Percentiles rank a stretch among this genome's conserved stretches.
Evolutionary conservation across 2,329 filamentous ascomycete genomes (phyloP).

Genomic region (Chrysoporthe deuterocubensis): DNA sequence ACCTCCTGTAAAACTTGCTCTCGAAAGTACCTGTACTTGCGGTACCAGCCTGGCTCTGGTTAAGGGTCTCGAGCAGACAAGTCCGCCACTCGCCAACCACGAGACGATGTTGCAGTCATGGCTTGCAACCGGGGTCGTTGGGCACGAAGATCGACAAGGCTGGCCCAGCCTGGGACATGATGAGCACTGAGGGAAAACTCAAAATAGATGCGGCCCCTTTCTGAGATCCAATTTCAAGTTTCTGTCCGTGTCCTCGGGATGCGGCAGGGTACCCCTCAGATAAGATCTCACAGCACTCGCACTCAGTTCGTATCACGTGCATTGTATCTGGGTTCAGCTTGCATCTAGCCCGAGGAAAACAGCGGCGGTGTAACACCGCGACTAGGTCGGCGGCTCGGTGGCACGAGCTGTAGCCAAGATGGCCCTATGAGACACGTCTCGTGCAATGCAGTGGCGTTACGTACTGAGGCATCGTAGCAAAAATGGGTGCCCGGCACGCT

Average conservation of each 20-base stretch:
- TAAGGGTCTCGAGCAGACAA: background rate
- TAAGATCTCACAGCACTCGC: conserved; percentile 4
- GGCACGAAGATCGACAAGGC: conserved; percentile 27
- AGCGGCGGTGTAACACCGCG: background rate
- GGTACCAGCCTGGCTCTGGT: background rate
- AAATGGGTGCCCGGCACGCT: background rate
- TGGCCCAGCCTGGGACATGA: background rate
- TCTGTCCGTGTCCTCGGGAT: background rate
- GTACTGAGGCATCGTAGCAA: background rate
- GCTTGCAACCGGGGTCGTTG: conserved; percentile 16
- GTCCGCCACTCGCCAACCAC: background rate
- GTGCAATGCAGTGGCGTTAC: background rate
- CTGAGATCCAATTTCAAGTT: background rate
- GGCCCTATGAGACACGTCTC: conserved; percentile 5
- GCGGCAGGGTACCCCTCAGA: conserved; percentile 1
- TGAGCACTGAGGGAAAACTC: background rate
- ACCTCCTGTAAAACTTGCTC: background rate
- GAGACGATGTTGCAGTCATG: conserved; percentile 18
- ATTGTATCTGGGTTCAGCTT: background rate
- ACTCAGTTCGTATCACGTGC: background rate
- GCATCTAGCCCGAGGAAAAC: background rate
- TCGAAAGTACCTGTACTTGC: conserved; percentile 3
- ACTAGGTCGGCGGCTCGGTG: background rate
- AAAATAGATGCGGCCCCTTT: conserved; percentile 8
- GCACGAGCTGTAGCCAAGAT: background rate